Evolutionary conservation across 2,329 filamentous ascomycete species (phyloP), one percentile per base, ranked within the genome.

Genomic region (Ophiosphaerella korrae): DNA sequence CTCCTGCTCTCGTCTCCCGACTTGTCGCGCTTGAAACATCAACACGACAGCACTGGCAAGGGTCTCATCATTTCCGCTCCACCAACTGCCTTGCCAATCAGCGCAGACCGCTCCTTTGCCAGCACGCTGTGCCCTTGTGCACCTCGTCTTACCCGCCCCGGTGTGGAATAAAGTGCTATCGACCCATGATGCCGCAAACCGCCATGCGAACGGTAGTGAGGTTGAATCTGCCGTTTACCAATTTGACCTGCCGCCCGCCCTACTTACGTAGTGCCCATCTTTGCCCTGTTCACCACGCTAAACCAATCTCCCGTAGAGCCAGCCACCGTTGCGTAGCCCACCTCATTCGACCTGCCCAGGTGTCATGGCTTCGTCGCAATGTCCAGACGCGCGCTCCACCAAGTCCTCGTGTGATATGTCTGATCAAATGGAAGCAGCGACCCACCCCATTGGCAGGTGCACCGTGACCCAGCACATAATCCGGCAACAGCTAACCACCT

Each of bases 21-120:
- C 16, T 43, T 42, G 37, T 33, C 42, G 33, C 44, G 39, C 51
- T 51, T 66, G 58, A 62, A 62, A 60, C 57, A 54, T 52, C 45
- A 45, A 61, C 58, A 56, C 47, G 54, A 54, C 50, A 54, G 50
- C 48, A 45, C 39, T 45, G 45, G 48, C 57, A 56, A 57, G 61
- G 62, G 45, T 61, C 48, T 55, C 52, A 57, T 64, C 63, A 63
- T 58, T 52, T 60, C 58, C 56, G 55, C 55, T 60, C 50, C 53
- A 55, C 48, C 52, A 42, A 48, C 32, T 41, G 42, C 38, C 39
- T 37, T 62, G 50, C 59, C 62, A 58, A 66, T 66, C 62, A 62
- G 48, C 48, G 41, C 51, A 50, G 53, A 41, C 55, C 57, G 53
- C 59, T 50, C 38, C 47, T 54, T 43, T 42, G 40, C 26, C 26